These are phyloP conservation scores for Symbiotaphrina buchneri DNA, from an alignment of 495 filamentous ascomycete genomes.

Conservation along the genomic window DNA sequence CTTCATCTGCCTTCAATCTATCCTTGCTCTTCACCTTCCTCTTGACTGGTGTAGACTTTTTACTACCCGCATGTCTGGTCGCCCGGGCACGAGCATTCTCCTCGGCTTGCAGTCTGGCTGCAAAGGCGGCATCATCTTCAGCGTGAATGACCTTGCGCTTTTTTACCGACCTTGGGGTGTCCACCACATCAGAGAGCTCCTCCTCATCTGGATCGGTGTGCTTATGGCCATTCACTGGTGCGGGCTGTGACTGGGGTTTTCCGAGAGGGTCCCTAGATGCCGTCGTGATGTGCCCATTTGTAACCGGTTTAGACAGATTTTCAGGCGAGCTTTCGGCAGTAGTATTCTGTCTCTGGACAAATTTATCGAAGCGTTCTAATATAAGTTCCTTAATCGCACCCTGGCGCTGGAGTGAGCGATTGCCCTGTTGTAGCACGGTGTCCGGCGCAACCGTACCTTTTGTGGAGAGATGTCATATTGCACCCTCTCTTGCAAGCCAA, in stretches of 20 bases:
- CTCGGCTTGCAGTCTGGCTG: constrained; percentile 76
- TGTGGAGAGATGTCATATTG: constrained; percentile 66
- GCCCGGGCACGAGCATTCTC: constrained; percentile 56
- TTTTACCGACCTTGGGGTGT: constrained; percentile 26
- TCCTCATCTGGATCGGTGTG: constrained; percentile 21
- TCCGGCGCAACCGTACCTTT: constrained; percentile 37
- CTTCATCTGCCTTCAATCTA: constrained; percentile 14
- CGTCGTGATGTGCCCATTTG: constrained; percentile 1
- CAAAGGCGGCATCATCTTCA: constrained; percentile 68
- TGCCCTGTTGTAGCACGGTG: not conserved
- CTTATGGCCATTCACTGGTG: constrained; percentile 5
- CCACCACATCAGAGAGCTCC: constrained; percentile 20
- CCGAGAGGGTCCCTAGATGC: constrained; percentile 3
- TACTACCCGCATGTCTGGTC: constrained; percentile 39
- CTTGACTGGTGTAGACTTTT: constrained; percentile 15
- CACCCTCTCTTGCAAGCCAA: constrained; percentile 53
- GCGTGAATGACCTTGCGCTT: constrained; percentile 26
- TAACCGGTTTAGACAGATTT: constrained; percentile 5
- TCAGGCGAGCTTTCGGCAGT: constrained; percentile 11
- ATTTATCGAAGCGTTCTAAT: constrained; percentile 72
- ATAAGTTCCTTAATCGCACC: constrained; percentile 64
- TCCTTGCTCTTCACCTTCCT: constrained; percentile 36
- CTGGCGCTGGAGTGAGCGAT: constrained; percentile 21
- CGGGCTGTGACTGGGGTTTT: constrained; percentile 4
- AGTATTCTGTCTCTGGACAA: constrained; percentile 26